phyloP scores from a whole-genome alignment of 495 filamentous ascomycete species.

The Penicillium odoratum region DNA sequence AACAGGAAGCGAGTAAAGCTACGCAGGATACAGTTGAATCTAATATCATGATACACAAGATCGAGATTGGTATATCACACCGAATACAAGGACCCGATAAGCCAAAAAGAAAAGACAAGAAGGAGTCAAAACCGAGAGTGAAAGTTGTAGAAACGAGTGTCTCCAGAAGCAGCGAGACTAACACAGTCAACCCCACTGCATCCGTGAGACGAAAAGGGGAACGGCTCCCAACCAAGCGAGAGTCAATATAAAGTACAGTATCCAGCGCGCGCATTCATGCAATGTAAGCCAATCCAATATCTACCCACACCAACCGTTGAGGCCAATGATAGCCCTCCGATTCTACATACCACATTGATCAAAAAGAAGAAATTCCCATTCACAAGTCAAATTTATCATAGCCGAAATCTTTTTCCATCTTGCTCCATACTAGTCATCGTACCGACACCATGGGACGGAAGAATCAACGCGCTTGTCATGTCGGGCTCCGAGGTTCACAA shows the following conservation, averaged over 20 bases:
- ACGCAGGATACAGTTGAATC: not conserved
- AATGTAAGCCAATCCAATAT: conserved; percentile 36
- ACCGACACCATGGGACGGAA: conserved; percentile 7
- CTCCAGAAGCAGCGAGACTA: conserved; percentile 10
- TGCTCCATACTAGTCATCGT: conserved; percentile 13
- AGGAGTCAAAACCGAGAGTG: conserved; percentile 4
- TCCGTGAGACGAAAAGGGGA: conserved; percentile 12
- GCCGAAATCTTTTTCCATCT: conserved; percentile 22
- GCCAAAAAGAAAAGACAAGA: conserved; percentile 16
- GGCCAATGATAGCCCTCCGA: conserved; percentile 12
- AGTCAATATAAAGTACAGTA: conserved; percentile 35
- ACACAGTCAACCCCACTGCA: conserved; percentile 10
- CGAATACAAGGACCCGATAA: conserved; percentile 18
- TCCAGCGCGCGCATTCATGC: conserved; percentile 34
- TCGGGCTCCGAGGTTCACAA: conserved; percentile 11
- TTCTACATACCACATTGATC: conserved; percentile 28
- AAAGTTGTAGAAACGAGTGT: conserved; percentile 5
- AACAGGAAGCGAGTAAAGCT: not conserved
- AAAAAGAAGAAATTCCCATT: conserved; percentile 17
- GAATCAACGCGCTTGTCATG: conserved; percentile 11
- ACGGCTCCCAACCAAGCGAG: conserved; percentile 20
- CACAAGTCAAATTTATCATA: conserved; percentile 26
- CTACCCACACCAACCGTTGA: conserved; percentile 28
- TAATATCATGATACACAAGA: conserved; percentile 16
- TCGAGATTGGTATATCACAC: conserved; percentile 21